Evolutionary conservation across 768 basidiomycete genomes (phyloP).

Genomic region (Mrakia gelida): DNA sequence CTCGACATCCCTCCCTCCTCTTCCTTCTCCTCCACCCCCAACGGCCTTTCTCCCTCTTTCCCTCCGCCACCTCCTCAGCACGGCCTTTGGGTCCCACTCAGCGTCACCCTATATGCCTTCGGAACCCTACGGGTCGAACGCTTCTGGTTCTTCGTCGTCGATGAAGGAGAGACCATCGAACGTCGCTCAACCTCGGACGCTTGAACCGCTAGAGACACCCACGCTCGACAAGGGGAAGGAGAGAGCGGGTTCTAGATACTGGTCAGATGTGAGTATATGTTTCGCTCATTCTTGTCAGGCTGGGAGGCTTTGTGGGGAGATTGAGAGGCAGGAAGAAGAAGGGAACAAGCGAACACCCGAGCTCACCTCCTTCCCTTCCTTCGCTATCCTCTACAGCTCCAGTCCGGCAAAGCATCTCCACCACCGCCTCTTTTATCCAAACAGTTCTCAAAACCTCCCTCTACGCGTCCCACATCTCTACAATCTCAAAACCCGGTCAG

Average conservation of each 20-base stretch:
- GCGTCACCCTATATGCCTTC: too few species aligned
- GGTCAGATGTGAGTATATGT: background rate
- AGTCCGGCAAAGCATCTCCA: too few species aligned
- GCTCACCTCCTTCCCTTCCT: background rate
- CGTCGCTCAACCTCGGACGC: background rate
- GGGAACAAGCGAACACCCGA: background rate
- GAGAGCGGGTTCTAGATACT: background rate
- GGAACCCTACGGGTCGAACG: background rate
- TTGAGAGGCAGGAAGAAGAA: background rate
- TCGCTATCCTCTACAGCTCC: background rate
- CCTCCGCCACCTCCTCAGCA: background rate
- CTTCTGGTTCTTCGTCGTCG: background rate
- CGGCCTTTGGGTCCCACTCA: background rate
- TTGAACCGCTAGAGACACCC: background rate
- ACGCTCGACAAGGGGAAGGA: constrained; percentile 2
- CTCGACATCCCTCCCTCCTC: background rate
- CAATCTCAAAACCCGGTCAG: background rate
- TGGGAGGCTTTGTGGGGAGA: background rate
- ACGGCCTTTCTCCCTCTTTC: background rate
- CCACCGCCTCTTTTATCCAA: background rate
- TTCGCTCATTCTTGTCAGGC: background rate
- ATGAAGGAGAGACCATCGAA: background rate
- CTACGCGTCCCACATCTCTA: background rate
- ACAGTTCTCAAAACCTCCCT: background rate
- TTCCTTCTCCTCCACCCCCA: background rate